A percentile compares a stretch with the other conserved stretches of the same genome.
Conservation (phyloP, 192 early-diverging fungal species). For the Cetraspora pellucida region DNA sequence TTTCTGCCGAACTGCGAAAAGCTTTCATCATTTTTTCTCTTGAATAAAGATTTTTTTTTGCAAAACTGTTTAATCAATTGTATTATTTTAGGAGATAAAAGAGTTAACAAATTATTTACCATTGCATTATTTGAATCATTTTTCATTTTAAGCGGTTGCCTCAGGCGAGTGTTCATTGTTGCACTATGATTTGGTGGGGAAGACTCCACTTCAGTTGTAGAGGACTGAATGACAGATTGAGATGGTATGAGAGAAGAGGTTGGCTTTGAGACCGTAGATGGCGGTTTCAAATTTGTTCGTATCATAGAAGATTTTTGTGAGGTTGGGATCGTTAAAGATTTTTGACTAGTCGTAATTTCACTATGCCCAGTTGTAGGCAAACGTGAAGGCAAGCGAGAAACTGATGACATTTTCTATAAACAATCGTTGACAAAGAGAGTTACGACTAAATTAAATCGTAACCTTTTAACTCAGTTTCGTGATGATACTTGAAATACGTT, state of each 20-base stretch:
- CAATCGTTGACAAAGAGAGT: too few species aligned
- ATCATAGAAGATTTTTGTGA: neutral
- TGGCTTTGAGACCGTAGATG: neutral
- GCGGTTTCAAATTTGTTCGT: neutral
- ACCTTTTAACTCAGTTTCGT: too few species aligned
- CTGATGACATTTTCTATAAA: neutral
- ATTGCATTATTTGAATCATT: neutral
- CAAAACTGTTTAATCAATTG: neutral
- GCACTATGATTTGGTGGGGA: neutral
- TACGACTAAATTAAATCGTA: too few species aligned
- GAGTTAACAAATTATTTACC: neutral
- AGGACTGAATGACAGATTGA: neutral
- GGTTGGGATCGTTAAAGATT: neutral
- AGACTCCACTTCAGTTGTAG: neutral
- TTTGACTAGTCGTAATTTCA: neutral
- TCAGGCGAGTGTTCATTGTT: neutral
- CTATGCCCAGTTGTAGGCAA: neutral
- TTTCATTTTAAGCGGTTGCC: neutral
- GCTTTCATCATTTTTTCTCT: conserved; percentile 1
- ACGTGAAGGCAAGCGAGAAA: conserved; percentile 19
- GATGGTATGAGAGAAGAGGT: neutral
- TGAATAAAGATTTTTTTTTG: neutral
- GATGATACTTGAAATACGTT: too few species aligned
- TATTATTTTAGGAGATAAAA: neutral
- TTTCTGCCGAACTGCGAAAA: neutral